Evolutionary conservation across 345 rosid species (phyloP), one percentile per base, ranked within the genome.

Genomic region (Gossypium bickii): DNA sequence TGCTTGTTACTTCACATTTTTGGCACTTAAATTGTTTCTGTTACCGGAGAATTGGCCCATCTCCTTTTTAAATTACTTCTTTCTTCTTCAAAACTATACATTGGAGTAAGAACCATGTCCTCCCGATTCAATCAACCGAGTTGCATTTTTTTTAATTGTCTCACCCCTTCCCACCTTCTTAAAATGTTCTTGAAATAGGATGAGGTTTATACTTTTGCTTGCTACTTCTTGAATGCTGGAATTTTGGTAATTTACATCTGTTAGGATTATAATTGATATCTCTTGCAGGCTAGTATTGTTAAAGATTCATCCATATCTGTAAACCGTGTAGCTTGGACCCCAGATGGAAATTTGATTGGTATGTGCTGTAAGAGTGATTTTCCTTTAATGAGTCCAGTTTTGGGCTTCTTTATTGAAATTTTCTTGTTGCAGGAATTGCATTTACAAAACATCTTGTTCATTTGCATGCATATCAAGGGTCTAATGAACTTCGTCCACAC

Each of bases 361-460:
- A 85, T 71, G 88, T 82, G 22, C 29, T 53, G 13, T 41, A 17
- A 13, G 62, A 55, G 62, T 52, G 25, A 52, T 17, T 34, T 34
- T 34, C 41, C 41, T 5, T 34, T 71, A 53, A 0, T 90, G 83
- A 61, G 86, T 78, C 22, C 52, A 12, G 18, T 58, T 72, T 44
- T 41, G 15, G 60, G 22, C 64, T 18, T 74, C 63, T 73, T 77
- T 65, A 75, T 57, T 16, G 24, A 20, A 64, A 53, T 70, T 63
- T 78, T 82, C 53, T 75, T 79, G 74, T 17, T 79, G 82, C 88
- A 91, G 97, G 97, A 67, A 86, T 78, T 83, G 91, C 97, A 59
- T 91, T 87, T 80, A 83, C 80, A 17, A 89, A 87, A 79, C 91
- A 89, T 70, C 78, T 91, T 79, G 79, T 89, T 77, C 94, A 91